phyloP scores from a whole-genome alignment of 2,329 filamentous ascomycete genomes.

The Fusarium sp. region DNA sequence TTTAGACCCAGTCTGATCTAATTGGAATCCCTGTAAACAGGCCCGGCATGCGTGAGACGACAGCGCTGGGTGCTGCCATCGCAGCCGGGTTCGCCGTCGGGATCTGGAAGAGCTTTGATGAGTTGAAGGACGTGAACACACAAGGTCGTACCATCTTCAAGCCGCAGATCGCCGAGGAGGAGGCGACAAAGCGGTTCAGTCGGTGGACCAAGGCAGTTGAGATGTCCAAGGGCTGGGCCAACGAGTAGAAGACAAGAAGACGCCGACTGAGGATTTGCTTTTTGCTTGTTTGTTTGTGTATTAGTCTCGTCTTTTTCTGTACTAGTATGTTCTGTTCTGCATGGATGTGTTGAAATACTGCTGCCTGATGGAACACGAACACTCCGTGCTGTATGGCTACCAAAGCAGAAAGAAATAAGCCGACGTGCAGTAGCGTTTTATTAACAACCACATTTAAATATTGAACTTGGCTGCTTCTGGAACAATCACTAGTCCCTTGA shows the following conservation, averaged over 20 bases:
- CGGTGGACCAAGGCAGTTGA: conserved; percentile 82
- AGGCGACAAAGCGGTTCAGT: conserved; percentile 73
- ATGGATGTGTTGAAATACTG: conserved; percentile 26
- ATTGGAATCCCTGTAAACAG: conserved; percentile 84
- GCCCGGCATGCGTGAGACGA: conserved; percentile 86
- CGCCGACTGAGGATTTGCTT: not conserved
- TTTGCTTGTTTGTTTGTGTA: conserved; percentile 12
- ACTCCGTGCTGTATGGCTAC: not conserved
- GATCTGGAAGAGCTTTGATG: conserved; percentile 80
- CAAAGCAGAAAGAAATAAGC: conserved; percentile 21
- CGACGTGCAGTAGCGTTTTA: conserved; percentile 7
- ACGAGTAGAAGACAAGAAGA: conserved; percentile 36
- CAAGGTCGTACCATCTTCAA: conserved; percentile 77
- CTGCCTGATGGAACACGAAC: conserved; percentile 33
- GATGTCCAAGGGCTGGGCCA: conserved; percentile 81
- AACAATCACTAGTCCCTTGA: not conserved
- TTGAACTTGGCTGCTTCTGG: conserved; percentile 22
- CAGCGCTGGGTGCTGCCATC: conserved; percentile 83
- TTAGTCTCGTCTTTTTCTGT: conserved; percentile 14
- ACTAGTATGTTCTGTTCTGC: conserved; percentile 27
- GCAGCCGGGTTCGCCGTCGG: conserved; percentile 83
- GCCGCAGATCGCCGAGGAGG: conserved; percentile 71
- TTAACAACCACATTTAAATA: not conserved
- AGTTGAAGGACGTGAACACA: conserved; percentile 78
- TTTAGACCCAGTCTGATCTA: conserved; percentile 80